Conservation (phyloP, 805 yeast species). For the Ogataea degrootiae region DNA sequence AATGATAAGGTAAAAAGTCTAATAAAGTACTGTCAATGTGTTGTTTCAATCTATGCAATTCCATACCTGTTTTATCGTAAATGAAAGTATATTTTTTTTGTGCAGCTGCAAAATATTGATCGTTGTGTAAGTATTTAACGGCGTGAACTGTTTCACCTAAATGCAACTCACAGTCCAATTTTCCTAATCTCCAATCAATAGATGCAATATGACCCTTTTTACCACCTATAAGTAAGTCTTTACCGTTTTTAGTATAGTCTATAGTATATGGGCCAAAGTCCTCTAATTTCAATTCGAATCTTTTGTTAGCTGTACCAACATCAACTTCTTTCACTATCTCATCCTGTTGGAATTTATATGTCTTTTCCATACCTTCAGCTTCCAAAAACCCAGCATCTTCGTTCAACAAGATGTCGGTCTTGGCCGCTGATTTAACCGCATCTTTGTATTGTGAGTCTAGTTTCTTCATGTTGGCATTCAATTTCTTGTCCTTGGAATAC, state of each 20-base stretch:
- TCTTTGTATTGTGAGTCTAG: slow-evolving; percentile 69
- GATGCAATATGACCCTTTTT: slow-evolving; percentile 92
- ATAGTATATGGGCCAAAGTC: slow-evolving; percentile 84
- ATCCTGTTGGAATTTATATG: slow-evolving; percentile 76
- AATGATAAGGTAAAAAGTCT: slow-evolving; percentile 92
- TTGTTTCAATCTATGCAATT: slow-evolving; percentile 84
- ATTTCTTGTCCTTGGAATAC: slow-evolving; percentile 50
- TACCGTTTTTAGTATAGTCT: slow-evolving; percentile 84
- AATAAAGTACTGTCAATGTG: slow-evolving; percentile 81
- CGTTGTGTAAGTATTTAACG: slow-evolving; percentile 86
- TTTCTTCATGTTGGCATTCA: slow-evolving; percentile 61
- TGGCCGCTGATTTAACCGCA: slow-evolving; percentile 79
- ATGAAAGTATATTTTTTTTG: slow-evolving; percentile 92
- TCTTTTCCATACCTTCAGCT: slow-evolving; percentile 93
- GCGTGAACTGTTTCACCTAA: slow-evolving; percentile 87
- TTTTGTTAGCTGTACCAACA: slow-evolving; percentile 65
- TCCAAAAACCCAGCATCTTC: slow-evolving; percentile 86
- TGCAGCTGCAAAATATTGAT: slow-evolving; percentile 93
- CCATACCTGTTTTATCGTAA: slow-evolving; percentile 87
- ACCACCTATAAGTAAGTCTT: slow-evolving; percentile 81
- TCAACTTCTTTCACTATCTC: slow-evolving; percentile 79
- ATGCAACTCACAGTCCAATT: slow-evolving; percentile 73
- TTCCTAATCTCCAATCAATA: slow-evolving; percentile 92
- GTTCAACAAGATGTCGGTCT: slow-evolving; percentile 77
- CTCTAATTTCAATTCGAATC: slow-evolving; percentile 64